Conservation (phyloP, 2,329 filamentous ascomycete genomes). For the Penicillium verrucosum region DNA sequence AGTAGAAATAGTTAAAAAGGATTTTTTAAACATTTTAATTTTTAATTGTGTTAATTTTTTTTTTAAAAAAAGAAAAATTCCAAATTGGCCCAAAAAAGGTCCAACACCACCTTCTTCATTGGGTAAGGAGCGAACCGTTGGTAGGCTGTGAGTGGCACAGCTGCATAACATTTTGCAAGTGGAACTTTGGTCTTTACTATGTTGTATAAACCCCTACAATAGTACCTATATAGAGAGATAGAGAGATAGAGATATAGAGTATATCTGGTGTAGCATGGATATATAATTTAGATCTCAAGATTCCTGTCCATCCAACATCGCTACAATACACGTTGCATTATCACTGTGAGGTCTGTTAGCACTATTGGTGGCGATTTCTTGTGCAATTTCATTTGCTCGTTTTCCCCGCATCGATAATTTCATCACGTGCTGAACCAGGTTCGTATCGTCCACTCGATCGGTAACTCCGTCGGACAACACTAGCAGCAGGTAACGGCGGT, state of each 20-base stretch:
- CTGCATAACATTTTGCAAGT: conserved; percentile 18
- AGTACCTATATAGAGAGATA: no score
- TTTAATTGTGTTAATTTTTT: no score
- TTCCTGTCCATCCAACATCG: conserved; percentile 29
- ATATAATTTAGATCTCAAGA: conserved; percentile 11
- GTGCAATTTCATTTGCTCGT: conserved; percentile 30
- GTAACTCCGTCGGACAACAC: conserved; percentile 34
- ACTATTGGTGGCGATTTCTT: conserved; percentile 23
- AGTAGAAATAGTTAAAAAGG: not conserved
- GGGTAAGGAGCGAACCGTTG: conserved; percentile 12
- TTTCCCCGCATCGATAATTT: conserved; percentile 28
- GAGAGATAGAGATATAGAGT: no score
- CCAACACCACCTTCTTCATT: conserved; percentile 25
- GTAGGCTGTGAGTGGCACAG: conserved; percentile 8
- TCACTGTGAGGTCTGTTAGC: conserved; percentile 24
- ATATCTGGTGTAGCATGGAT: not conserved
- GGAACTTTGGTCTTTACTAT: not conserved
- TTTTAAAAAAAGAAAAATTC: not conserved
- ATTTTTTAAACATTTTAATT: no score
- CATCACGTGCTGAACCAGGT: conserved; percentile 32
- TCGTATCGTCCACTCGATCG: conserved; percentile 28
- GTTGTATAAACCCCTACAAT: not conserved
- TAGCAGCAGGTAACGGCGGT: conserved; percentile 30
- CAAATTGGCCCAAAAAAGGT: not conserved
- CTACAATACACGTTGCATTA: conserved; percentile 35